These are phyloP conservation scores for Apiospora kogelbergensis DNA, from an alignment of 2,329 filamentous ascomycete species.

Conservation along the genomic window DNA sequence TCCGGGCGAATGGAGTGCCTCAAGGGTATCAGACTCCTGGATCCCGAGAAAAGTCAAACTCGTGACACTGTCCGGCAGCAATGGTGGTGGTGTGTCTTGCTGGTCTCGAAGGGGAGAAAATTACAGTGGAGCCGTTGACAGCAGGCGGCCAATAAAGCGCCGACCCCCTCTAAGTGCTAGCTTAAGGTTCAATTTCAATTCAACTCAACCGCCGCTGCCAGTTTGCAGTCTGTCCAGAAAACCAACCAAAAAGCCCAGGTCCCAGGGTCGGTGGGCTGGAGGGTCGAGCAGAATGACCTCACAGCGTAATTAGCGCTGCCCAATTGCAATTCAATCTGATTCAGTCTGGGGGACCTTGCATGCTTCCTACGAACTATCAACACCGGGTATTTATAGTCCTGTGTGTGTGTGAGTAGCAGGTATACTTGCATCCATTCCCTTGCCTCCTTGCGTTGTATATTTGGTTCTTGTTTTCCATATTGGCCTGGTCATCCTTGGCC, in stretches of 20 bases:
- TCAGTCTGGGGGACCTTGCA: slow-evolving; percentile 5
- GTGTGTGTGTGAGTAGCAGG: background rate
- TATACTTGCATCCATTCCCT: background rate
- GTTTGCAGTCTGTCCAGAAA: background rate
- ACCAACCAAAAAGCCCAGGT: background rate
- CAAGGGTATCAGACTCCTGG: slow-evolving; percentile 3
- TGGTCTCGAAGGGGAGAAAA: background rate
- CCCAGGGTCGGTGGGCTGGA: background rate
- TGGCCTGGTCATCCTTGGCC: background rate
- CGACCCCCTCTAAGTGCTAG: no score
- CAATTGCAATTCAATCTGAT: background rate
- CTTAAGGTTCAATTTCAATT: background rate
- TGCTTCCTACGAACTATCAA: background rate
- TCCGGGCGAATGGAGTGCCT: slow-evolving; percentile 24
- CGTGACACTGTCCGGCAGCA: no score
- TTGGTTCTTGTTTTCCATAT: background rate
- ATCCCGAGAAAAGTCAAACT: background rate
- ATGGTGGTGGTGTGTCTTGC: background rate
- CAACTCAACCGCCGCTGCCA: background rate
- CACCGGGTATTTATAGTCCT: background rate
- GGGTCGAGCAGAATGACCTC: background rate
- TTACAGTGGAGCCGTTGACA: background rate
- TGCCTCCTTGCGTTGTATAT: background rate
- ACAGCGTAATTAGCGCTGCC: slow-evolving; percentile 7
- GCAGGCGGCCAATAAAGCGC: slow-evolving; percentile 7